Percentiles rank a stretch among this genome's conserved stretches.
Evolutionary conservation across 768 basidiomycete genomes (phyloP).

Genomic region (Xerocomus potaroensis): DNA sequence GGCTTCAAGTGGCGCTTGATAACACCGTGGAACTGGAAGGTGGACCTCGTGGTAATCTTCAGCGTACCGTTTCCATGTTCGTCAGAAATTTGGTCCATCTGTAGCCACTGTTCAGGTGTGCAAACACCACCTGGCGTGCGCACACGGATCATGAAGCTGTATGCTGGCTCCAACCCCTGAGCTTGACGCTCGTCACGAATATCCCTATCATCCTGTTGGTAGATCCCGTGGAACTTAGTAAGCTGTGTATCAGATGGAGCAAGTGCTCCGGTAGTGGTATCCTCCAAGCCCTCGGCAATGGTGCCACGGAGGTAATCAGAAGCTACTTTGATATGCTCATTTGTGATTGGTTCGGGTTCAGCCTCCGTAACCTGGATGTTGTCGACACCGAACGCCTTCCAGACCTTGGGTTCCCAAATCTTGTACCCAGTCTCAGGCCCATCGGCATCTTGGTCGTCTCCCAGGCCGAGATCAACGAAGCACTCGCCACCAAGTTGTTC

Average conservation of each 20-base stretch:
- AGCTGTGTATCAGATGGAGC: slow-evolving; percentile 88
- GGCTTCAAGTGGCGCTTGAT: slow-evolving; percentile 96
- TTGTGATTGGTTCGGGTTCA: slow-evolving; percentile 95
- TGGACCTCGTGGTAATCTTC: slow-evolving; percentile 96
- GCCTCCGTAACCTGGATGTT: slow-evolving; percentile 81
- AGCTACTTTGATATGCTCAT: slow-evolving; percentile 99
- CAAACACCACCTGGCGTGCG: slow-evolving; percentile 97
- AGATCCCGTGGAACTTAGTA: slow-evolving; percentile 97
- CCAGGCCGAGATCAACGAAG: slow-evolving; percentile 73
- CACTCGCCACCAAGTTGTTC: slow-evolving; percentile 77
- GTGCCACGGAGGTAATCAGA: slow-evolving; percentile 92
- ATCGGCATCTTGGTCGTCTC: slow-evolving; percentile 97
- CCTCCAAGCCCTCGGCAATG: slow-evolving; percentile 86
- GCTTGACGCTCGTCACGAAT: slow-evolving; percentile 94
- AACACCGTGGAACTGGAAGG: slow-evolving; percentile 99
- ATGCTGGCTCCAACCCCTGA: slow-evolving; percentile 93
- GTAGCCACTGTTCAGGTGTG: slow-evolving; percentile 85
- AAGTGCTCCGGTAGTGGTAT: slow-evolving; percentile 85
- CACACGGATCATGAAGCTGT: slow-evolving; percentile 97
- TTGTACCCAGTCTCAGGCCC: slow-evolving; percentile 96
- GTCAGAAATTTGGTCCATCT: slow-evolving; percentile 95
- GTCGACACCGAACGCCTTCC: slow-evolving; percentile 95
- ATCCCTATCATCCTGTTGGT: slow-evolving; percentile 97
- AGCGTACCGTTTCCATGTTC: slow-evolving; percentile 91
- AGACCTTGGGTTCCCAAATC: slow-evolving; percentile 87